Evolutionary conservation across 345 rosid genomes (phyloP).

Genomic region (Eutrema yunnanense): DNA sequence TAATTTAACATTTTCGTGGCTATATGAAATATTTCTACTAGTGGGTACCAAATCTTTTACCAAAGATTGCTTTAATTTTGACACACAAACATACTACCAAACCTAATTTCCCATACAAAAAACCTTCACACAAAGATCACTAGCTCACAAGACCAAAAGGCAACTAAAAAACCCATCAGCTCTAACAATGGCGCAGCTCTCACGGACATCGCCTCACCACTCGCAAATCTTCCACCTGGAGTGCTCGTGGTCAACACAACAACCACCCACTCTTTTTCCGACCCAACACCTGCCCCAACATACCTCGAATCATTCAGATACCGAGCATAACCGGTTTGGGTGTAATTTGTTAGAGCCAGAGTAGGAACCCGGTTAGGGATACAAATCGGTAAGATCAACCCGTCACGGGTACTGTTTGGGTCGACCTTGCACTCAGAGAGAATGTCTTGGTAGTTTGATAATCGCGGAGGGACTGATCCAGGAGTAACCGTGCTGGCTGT

Average conservation of each 20-base stretch:
- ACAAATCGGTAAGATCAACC: conserved; percentile 57
- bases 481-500: conserved; percentile 2
- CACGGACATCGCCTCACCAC: conserved; percentile 17
- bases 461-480: conserved; percentile 28
- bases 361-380: conserved; percentile 55
- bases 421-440: conserved; percentile 56
- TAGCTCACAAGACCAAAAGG: conserved; percentile 3
- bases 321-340: conserved; percentile 42
- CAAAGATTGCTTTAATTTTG: no score
- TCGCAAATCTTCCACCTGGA: conserved; percentile 40
- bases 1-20: no score
- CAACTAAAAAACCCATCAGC: conserved; percentile 13
- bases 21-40: no score
- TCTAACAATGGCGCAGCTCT: background rate
- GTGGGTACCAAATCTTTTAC: no score
- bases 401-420: conserved; percentile 46
- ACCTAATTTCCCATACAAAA: no score
- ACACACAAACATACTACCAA: no score
- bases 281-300: conserved; percentile 57
- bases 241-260: conserved; percentile 44
- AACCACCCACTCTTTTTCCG: conserved; percentile 81
- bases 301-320: conserved; percentile 55
- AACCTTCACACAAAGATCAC: background rate
- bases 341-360: conserved; percentile 62
- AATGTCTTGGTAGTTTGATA: conserved; percentile 35